A percentile compares a stretch with the other conserved stretches of the same genome.
Evolutionary conservation across 352 stramenopile species (phyloP).

Genomic region (Globisporangium cystogenes): DNA sequence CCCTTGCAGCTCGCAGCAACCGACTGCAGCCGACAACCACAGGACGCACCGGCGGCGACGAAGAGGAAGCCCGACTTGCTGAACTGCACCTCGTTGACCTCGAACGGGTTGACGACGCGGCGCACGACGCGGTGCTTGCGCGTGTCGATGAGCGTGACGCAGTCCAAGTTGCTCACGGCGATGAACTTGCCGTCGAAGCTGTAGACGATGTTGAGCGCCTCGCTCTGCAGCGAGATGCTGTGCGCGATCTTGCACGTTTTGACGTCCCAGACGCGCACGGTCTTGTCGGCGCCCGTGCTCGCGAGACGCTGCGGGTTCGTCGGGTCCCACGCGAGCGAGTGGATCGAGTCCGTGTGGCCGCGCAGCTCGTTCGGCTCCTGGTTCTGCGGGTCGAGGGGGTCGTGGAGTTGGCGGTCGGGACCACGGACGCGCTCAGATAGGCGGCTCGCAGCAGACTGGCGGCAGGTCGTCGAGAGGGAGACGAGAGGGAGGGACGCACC

Average conservation of each 20-base stretch:
- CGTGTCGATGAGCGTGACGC: constrained; percentile 77
- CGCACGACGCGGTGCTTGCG: constrained; percentile 76
- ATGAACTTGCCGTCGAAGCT: constrained; percentile 81
- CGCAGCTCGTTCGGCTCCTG: constrained; percentile 54
- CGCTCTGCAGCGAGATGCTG: constrained; percentile 67
- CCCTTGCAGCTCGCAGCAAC: too few species aligned
- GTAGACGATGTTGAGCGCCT: constrained; percentile 77
- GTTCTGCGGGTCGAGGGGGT: constrained; percentile 18
- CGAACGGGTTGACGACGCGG: constrained; percentile 75
- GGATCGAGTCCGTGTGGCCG: constrained; percentile 68
- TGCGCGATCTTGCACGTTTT: constrained; percentile 76
- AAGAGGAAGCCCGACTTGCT: constrained; percentile 75
- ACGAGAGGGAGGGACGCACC: constrained; percentile 20
- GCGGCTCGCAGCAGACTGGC: too few species aligned
- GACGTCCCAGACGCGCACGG: constrained; percentile 78
- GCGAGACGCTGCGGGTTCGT: constrained; percentile 52
- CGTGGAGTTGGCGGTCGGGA: too few species aligned
- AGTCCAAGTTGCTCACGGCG: constrained; percentile 66
- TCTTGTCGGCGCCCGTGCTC: constrained; percentile 75
- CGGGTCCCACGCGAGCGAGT: constrained; percentile 74
- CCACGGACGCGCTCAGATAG: not conserved
- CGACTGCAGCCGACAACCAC: too few species aligned
- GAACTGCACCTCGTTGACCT: constrained; percentile 83
- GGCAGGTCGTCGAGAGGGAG: too few species aligned
- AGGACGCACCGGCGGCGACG: constrained; percentile 43